phyloP scores from a whole-genome alignment of 306 rosid genomes.

The Leucaena leucocephala region DNA sequence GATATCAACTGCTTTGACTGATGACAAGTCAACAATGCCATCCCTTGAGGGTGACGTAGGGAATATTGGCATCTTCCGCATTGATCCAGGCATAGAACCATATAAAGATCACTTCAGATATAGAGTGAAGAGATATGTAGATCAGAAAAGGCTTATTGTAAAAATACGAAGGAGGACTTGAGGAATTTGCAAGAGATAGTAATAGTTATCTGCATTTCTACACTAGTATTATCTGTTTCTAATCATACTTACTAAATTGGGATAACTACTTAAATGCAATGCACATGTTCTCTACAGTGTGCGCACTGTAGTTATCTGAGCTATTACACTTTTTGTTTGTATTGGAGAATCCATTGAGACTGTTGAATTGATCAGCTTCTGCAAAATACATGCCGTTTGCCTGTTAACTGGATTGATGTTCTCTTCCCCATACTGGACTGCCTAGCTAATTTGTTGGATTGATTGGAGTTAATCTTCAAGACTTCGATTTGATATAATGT shows the following conservation, averaged over 20 bases:
- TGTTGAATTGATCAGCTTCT: slow-evolving; percentile 19
- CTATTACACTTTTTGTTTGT: not conserved
- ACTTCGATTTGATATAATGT: slow-evolving; percentile 1
- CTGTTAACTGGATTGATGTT: slow-evolving; percentile 29
- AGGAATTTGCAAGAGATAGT: slow-evolving; percentile 82
- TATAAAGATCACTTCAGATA: slow-evolving; percentile 73
- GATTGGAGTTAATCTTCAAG: slow-evolving; percentile 25
- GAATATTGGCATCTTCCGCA: slow-evolving; percentile 56
- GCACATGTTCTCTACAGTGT: not conserved
- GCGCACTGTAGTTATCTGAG: not conserved
- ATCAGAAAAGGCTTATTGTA: slow-evolving; percentile 70
- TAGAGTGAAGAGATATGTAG: slow-evolving; percentile 62
- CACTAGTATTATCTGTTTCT: slow-evolving; percentile 8
- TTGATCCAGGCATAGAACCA: slow-evolving; percentile 62
- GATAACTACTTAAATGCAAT: slow-evolving; percentile 15
- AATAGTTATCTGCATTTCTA: slow-evolving; percentile 30
- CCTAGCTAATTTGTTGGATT: slow-evolving; percentile 31
- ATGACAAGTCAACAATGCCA: slow-evolving; percentile 50
- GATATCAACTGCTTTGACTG: slow-evolving; percentile 59
- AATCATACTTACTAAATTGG: slow-evolving; percentile 12
- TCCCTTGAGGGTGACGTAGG: slow-evolving; percentile 50
- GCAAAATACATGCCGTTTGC: slow-evolving; percentile 3
- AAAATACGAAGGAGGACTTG: slow-evolving; percentile 77
- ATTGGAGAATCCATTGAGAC: slow-evolving; percentile 15
- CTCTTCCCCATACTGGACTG: slow-evolving; percentile 13